A percentile compares a stretch with the other conserved stretches of the same genome.
Conservation (phyloP, 2,329 filamentous ascomycete genomes). For the Cercospora beticola region DNA sequence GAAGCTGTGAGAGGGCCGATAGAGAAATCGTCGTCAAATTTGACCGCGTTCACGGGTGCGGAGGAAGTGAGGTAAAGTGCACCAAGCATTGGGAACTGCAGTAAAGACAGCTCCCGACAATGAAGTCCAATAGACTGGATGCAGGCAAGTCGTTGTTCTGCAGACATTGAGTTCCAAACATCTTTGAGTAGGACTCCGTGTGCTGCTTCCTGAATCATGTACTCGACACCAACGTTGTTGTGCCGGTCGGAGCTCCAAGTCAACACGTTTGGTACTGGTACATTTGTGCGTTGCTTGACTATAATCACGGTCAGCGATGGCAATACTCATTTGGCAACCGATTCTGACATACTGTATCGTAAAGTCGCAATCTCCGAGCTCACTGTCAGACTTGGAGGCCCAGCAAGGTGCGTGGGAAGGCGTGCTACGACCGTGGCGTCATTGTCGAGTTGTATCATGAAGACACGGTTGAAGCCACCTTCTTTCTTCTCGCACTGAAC, state of each 20-base stretch:
- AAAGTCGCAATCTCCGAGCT: constrained; percentile 3
- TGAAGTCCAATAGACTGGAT: background rate
- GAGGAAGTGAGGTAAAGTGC: background rate
- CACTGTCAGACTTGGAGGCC: background rate
- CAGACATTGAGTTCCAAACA: background rate
- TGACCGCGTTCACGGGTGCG: background rate
- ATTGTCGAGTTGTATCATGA: background rate
- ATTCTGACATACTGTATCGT: background rate
- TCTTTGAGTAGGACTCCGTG: background rate
- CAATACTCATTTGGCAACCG: no score
- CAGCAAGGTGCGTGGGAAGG: background rate
- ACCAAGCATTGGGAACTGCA: background rate
- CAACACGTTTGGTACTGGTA: background rate
- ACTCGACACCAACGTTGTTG: background rate
- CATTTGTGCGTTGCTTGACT: background rate
- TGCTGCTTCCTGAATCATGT: background rate
- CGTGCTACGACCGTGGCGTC: background rate
- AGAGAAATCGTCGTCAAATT: background rate
- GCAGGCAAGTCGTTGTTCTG: background rate
- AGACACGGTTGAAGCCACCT: background rate
- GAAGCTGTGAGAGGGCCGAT: background rate
- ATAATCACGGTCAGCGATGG: background rate
- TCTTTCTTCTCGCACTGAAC: background rate
- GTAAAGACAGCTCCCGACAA: background rate
- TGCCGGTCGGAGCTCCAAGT: background rate